Conservation (phyloP, 2,329 filamentous ascomycete genomes). For the Aspergillus jensenii region DNA sequence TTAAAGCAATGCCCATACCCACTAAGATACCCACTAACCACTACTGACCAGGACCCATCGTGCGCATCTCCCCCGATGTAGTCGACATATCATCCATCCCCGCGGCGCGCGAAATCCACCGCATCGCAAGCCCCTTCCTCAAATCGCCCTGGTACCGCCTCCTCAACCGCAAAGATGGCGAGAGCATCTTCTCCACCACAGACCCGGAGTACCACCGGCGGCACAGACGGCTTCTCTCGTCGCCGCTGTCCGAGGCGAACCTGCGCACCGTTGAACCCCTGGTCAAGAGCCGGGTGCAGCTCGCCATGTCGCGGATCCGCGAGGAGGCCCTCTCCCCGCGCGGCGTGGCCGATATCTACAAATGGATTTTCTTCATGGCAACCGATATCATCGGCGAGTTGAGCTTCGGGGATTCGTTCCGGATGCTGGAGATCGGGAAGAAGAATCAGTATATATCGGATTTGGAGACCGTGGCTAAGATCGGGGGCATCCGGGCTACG, state of each 20-base stretch:
- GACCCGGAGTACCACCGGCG: conserved; percentile 36
- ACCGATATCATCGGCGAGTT: conserved; percentile 57
- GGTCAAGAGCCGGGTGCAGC: conserved; percentile 37
- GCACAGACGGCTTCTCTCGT: conserved; percentile 33
- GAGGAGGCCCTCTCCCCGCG: conserved; percentile 42
- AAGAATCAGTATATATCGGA: conserved; percentile 45
- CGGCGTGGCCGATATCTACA: conserved; percentile 48
- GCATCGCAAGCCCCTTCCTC: conserved; percentile 30
- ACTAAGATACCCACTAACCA: neutral
- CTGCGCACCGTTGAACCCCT: conserved; percentile 36
- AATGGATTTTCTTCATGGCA: conserved; percentile 56
- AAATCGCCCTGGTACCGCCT: conserved; percentile 36
- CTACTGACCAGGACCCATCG: conserved; percentile 28
- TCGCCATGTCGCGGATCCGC: conserved; percentile 46
- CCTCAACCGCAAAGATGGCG: conserved; percentile 14
- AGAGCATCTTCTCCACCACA: conserved; percentile 43
- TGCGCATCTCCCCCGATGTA: conserved; percentile 26
- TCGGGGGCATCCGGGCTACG: conserved; percentile 24
- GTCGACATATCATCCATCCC: conserved; percentile 41
- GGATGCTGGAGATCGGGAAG: conserved; percentile 52
- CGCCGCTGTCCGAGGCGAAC: conserved; percentile 46
- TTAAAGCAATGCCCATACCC: neutral
- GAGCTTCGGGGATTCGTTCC: conserved; percentile 57
- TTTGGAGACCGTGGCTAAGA: conserved; percentile 26
- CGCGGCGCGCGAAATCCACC: conserved; percentile 36